Evolutionary conservation across 768 basidiomycete genomes (phyloP).

Genomic region (Trametes gibbosa): DNA sequence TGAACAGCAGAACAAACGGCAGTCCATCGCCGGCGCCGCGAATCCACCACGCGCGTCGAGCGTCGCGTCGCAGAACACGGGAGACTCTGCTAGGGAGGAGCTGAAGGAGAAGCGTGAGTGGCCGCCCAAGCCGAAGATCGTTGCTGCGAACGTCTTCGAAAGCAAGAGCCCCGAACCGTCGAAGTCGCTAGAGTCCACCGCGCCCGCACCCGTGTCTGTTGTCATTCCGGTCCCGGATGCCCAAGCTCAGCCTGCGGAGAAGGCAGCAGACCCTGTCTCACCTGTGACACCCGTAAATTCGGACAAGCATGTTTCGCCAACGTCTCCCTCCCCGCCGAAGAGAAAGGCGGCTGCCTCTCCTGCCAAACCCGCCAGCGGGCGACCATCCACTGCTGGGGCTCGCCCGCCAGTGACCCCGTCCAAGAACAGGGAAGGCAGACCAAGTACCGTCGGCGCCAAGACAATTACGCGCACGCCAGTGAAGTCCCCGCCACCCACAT

Average conservation of each 20-base stretch:
- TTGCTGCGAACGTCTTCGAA: neutral
- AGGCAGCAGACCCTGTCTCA: constrained; percentile 11
- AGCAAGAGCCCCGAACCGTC: neutral
- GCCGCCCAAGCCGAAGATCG: constrained; percentile 46
- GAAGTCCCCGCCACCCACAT: constrained; percentile 28
- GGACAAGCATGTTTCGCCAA: constrained; percentile 7
- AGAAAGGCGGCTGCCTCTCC: constrained; percentile 13
- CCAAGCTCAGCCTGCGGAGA: constrained; percentile 2
- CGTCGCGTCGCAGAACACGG: constrained; percentile 59
- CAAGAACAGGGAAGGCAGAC: constrained; percentile 22
- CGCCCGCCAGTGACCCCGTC: constrained; percentile 19
- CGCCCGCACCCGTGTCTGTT: constrained; percentile 10
- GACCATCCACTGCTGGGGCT: constrained; percentile 16
- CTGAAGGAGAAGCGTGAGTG: constrained; percentile 72
- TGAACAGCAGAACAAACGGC: constrained; percentile 75
- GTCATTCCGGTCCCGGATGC: constrained; percentile 2
- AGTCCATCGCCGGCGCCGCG: constrained; percentile 37
- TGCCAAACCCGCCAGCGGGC: constrained; percentile 15
- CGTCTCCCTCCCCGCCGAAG: constrained; percentile 12
- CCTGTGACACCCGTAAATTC: constrained; percentile 12
- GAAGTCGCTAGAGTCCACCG: constrained; percentile 15
- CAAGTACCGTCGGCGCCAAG: constrained; percentile 21
- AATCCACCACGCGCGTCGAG: constrained; percentile 59
- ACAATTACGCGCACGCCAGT: constrained; percentile 23
- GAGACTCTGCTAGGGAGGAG: constrained; percentile 67